Evolutionary conservation across 2,329 filamentous ascomycete genomes (phyloP).

Genomic region (Sphaerostilbella broomeana): DNA sequence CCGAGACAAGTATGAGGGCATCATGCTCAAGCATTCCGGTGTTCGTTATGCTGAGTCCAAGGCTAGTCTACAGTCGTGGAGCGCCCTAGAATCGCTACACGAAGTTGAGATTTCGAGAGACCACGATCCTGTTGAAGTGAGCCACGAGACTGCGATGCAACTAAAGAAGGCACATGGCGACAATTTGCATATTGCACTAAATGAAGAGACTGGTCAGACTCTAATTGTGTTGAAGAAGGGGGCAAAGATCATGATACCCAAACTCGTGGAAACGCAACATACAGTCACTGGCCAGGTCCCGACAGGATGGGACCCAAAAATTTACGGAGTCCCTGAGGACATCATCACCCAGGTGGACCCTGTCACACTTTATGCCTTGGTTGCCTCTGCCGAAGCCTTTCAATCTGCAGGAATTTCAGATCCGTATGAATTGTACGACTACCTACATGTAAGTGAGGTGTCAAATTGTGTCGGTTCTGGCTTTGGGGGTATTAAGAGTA

Average conservation of each 20-base stretch:
- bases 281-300: slow-evolving; percentile 96
- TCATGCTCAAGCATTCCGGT: slow-evolving; percentile 91
- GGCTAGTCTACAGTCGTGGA: slow-evolving; percentile 94
- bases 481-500: slow-evolving; percentile 88
- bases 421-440: slow-evolving; percentile 99
- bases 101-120: slow-evolving; percentile 97
- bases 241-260: slow-evolving; percentile 89
- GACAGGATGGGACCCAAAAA: slow-evolving; percentile 93
- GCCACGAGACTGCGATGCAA: slow-evolving; percentile 94
- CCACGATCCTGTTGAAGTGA: slow-evolving; percentile 91
- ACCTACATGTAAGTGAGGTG: slow-evolving; percentile 94
- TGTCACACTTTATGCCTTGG: slow-evolving; percentile 89
- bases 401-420: slow-evolving; percentile 93
- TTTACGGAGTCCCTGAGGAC: slow-evolving; percentile 93
- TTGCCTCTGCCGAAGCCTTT: slow-evolving; percentile 86
- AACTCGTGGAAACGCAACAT: slow-evolving; percentile 93
- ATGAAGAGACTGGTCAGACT: slow-evolving; percentile 87
- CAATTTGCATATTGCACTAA: slow-evolving; percentile 95
- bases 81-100: slow-evolving; percentile 96
- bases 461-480: slow-evolving; percentile 98
- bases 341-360: slow-evolving; percentile 97
- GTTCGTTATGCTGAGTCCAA: slow-evolving; percentile 96
- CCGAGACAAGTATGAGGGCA: slow-evolving; percentile 95
- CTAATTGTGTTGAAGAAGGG: slow-evolving; percentile 94
- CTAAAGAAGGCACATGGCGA: slow-evolving; percentile 96